phyloP scores from a whole-genome alignment of 2,329 filamentous ascomycete genomes.

The Aschersonia sp. region DNA sequence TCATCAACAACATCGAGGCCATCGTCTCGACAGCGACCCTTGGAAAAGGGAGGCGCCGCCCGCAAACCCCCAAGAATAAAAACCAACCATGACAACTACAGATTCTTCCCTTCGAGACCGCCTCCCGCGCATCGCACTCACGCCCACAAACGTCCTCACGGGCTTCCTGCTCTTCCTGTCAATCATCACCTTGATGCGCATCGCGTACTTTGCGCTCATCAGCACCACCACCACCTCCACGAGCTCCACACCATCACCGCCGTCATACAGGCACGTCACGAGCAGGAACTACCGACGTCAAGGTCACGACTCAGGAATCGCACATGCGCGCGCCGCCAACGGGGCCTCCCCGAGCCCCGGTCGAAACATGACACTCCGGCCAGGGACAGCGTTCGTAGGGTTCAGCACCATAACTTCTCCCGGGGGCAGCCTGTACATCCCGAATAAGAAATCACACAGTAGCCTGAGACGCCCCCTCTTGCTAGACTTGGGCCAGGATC shows the following conservation, averaged over 20 bases:
- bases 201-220: neutral
- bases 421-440: neutral
- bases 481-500: neutral
- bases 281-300: no score
- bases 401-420: slow-evolving; percentile 1
- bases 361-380: neutral
- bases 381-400: neutral
- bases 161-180: slow-evolving; percentile 1
- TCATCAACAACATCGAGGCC: no score
- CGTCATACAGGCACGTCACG: no score
- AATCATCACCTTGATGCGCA: slow-evolving; percentile 1
- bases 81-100: no score
- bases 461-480: neutral
- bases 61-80: no score
- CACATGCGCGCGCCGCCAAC: neutral
- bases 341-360: neutral
- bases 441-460: neutral
- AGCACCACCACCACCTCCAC: neutral
- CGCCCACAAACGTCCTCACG: neutral
- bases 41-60: no score
- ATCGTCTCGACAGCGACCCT: no score
- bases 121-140: neutral
- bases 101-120: no score
- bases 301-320: neutral
- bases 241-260: neutral